These are phyloP conservation scores for Mycena indigotica DNA, from an alignment of 768 basidiomycete species.

Conservation along the genomic window DNA sequence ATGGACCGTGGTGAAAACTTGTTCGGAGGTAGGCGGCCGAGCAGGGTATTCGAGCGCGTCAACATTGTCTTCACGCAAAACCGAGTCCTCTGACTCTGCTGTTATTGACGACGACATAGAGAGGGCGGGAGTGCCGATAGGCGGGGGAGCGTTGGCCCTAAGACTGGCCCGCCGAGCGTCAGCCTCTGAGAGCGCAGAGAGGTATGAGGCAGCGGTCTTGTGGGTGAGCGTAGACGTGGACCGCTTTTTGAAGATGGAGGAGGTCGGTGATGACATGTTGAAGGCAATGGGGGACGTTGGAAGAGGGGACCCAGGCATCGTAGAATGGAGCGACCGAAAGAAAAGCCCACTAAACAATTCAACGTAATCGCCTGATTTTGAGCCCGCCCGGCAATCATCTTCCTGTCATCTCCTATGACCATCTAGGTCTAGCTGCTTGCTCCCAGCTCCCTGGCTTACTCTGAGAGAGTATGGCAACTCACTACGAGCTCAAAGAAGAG, in stretches of 20 bases:
- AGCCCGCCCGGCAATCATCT: too few relatives aligned
- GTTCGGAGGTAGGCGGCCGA: conserved; percentile 78
- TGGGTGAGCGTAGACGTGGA: conserved; percentile 36
- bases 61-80: conserved; percentile 59
- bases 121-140: conserved; percentile 68
- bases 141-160: conserved; percentile 39
- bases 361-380: neutral
- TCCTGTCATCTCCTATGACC: too few relatives aligned
- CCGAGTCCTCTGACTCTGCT: conserved; percentile 66
- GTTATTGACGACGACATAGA: conserved; percentile 77
- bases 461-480: too few relatives aligned
- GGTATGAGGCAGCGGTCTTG: conserved; percentile 59
- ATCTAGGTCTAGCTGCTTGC: too few relatives aligned
- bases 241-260: conserved; percentile 54
- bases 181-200: conserved; percentile 61
- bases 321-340: neutral
- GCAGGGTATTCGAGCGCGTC: conserved; percentile 59
- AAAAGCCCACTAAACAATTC: neutral
- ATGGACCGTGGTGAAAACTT: conserved; percentile 77
- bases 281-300: conserved; percentile 53
- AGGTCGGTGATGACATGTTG: conserved; percentile 40
- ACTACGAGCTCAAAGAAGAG: too few relatives aligned
- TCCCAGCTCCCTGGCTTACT: too few relatives aligned
- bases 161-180: conserved; percentile 66
- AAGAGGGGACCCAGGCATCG: conserved; percentile 17